phyloP scores from a whole-genome alignment of 352 stramenopile genomes.

The Phytophthora citricola region DNA sequence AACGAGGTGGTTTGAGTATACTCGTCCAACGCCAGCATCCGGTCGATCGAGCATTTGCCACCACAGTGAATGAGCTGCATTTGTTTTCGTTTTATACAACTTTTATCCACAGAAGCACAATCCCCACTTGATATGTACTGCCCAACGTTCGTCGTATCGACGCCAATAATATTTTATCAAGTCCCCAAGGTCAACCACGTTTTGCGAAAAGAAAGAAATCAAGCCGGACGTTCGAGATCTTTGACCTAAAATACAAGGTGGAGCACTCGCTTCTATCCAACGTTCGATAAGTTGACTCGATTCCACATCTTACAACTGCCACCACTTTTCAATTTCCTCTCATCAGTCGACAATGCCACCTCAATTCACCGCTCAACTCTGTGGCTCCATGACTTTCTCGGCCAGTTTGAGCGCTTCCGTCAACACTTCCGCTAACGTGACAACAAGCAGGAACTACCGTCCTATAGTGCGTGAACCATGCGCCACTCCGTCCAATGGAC shows the following conservation, averaged over 20 bases:
- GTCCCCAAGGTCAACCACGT: too few relatives aligned
- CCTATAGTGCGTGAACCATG: conserved; percentile 4
- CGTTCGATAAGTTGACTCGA: neutral
- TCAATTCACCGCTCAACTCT: conserved; percentile 30
- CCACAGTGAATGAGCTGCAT: conserved; percentile 7
- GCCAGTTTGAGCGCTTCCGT: conserved; percentile 32
- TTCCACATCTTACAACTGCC: neutral
- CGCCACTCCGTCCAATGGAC: conserved; percentile 2
- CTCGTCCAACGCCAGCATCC: conserved; percentile 12
- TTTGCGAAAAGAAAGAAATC: too few relatives aligned
- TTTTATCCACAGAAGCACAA: too few relatives aligned
- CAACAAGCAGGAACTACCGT: conserved; percentile 23
- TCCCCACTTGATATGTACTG: too few relatives aligned
- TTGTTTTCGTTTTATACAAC: too few relatives aligned
- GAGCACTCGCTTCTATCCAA: neutral
- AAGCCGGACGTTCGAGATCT: too few relatives aligned
- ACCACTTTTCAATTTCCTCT: conserved; percentile 15
- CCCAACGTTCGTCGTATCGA: too few relatives aligned
- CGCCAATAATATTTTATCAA: too few relatives aligned
- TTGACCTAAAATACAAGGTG: neutral
- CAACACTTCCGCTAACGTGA: conserved; percentile 17
- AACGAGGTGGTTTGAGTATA: conserved; percentile 17
- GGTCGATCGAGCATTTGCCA: conserved; percentile 24
- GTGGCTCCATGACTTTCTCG: conserved; percentile 35
- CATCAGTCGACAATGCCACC: conserved; percentile 15